Evolutionary conservation across 2,329 filamentous ascomycete species (phyloP).

Genomic region (Hypoxylon sp.): DNA sequence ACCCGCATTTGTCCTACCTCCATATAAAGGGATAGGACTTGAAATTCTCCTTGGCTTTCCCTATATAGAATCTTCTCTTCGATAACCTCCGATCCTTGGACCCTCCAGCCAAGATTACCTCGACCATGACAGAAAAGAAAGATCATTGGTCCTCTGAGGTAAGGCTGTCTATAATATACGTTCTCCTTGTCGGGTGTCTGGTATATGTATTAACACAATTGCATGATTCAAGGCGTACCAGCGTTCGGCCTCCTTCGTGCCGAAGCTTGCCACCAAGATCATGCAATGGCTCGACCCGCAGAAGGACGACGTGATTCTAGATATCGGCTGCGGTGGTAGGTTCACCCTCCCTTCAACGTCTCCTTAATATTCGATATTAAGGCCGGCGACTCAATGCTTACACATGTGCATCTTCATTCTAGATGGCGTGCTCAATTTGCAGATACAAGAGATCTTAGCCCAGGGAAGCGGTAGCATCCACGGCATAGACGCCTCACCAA

Average conservation of each 20-base stretch:
- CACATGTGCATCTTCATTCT: not conserved
- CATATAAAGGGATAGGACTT: not conserved
- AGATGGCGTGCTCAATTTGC: constrained; percentile 72
- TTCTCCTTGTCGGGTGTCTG: not conserved
- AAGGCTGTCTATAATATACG: constrained; percentile 3
- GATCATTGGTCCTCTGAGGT: constrained; percentile 62
- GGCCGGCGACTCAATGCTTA: not conserved
- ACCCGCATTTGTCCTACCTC: not conserved
- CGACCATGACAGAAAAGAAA: constrained; percentile 47
- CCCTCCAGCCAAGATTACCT: not conserved
- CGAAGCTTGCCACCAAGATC: constrained; percentile 72
- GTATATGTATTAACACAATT: constrained; percentile 11
- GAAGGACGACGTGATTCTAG: constrained; percentile 70
- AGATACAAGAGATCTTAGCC: constrained; percentile 64
- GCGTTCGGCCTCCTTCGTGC: constrained; percentile 74
- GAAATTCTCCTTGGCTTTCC: not conserved
- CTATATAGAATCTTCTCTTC: constrained; percentile 19
- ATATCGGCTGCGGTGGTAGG: constrained; percentile 75
- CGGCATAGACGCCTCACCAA: constrained; percentile 70
- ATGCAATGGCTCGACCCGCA: constrained; percentile 71
- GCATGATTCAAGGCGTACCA: constrained; percentile 67
- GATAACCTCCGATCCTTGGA: not conserved
- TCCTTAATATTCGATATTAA: not conserved
- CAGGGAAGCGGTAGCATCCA: constrained; percentile 65
- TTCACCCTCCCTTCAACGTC: constrained; percentile 13